phyloP scores from a whole-genome alignment of 305 asterid genomes.

The Withania somnifera region DNA sequence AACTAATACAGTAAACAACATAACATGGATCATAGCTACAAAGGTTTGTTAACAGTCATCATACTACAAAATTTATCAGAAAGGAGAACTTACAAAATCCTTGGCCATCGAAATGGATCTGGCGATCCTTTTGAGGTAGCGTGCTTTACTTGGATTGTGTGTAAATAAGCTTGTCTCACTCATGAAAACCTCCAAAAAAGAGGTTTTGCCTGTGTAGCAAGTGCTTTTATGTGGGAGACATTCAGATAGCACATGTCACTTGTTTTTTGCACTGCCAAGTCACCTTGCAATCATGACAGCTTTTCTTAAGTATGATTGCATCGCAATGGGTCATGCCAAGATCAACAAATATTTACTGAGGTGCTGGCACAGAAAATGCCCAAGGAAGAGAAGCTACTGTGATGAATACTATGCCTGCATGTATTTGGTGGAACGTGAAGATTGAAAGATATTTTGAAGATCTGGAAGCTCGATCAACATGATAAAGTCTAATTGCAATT shows the following conservation, averaged over 20 bases:
- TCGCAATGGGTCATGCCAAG: not conserved
- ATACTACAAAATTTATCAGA: not conserved
- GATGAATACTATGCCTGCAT: not conserved
- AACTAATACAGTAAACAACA: not conserved
- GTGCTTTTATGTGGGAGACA: not conserved
- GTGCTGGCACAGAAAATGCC: not conserved
- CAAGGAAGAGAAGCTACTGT: not conserved
- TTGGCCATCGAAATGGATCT: not conserved
- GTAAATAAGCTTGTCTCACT: not conserved
- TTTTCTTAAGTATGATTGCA: not conserved
- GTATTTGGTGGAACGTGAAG: not conserved
- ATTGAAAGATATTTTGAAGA: not conserved
- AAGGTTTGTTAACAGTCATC: not conserved
- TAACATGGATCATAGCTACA: not conserved
- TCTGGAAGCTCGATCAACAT: not conserved
- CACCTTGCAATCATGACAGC: not conserved
- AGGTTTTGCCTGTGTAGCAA: not conserved
- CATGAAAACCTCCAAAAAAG: not conserved
- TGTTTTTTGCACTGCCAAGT: not conserved
- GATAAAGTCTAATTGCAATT: not conserved
- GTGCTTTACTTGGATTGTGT: not conserved
- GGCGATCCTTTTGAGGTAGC: not conserved
- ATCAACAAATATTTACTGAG: not conserved
- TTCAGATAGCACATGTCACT: not conserved
- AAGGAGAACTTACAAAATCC: not conserved